Evolutionary conservation across 139 green algal species (phyloP), one percentile per base, ranked within the genome.

Genomic region (Ostreobium quekettii): DNA sequence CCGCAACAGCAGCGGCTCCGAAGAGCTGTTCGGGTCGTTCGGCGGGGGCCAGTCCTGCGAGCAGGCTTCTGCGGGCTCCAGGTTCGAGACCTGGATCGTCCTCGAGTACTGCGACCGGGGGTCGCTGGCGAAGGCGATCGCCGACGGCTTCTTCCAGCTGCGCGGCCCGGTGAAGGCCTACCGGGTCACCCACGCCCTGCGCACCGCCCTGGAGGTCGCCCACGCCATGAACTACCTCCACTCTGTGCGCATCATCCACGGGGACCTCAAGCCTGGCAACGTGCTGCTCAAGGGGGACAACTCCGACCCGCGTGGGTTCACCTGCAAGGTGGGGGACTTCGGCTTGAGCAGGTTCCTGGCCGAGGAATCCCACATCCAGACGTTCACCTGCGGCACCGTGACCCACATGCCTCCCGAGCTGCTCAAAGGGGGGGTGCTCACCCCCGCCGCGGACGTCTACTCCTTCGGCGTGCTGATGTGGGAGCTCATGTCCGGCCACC

Each of bases 91-190:
- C n/a, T 66, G 68, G 48, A 86, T 86, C 64, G 78, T 81, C 47
- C 80, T 86, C 73, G 80, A 86, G 71, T 81, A 79, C 69, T 86
- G 80, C 49, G 80, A 86, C 62, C 70, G 60, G 24, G 80, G 80
- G 24, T 74, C 70, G 1, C 64, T 81, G n/a, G 74, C 72, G 3
- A 71, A 64, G 4, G 74, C 75, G 2, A 68, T 85, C 29, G 70
- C 67, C 0, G 67, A 53, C 19, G 48, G 53, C 19, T 53, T 31
- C 26, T 58, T 64, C 22, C 7, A 58, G 59, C 22, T 28, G n/a
- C 47, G 11, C 31, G n/a, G 48, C 0, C 5, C 28, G 24, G 15
- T 31, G 37, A 67, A 31, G 48, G 64, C 49, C 31, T 30, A 64
- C 24, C 48, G 64, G 35, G 64, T 66, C 19, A 24, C 38, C 2